phyloP scores from a whole-genome alignment of 2,329 filamentous ascomycete genomes.

The Pleomassaria siparia region DNA sequence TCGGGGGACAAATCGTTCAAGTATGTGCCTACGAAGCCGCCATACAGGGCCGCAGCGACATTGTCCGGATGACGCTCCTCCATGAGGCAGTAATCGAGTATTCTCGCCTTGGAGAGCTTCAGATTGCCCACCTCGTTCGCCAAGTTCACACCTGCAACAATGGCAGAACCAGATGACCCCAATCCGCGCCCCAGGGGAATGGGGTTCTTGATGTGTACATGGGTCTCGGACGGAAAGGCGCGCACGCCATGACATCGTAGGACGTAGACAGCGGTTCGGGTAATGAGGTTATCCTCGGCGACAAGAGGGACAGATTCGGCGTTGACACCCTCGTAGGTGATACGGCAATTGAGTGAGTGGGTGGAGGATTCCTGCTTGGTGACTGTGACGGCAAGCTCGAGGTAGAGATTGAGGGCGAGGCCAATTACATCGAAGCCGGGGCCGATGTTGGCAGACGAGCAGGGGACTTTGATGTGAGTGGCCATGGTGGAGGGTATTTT shows the following conservation, averaged over 20 bases:
- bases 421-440: constrained; percentile 98
- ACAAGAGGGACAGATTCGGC: constrained; percentile 78
- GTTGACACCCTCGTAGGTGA: constrained; percentile 87
- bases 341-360: constrained; percentile 76
- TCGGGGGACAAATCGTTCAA: constrained; percentile 87
- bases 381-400: constrained; percentile 83
- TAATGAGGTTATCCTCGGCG: constrained; percentile 88
- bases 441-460: constrained; percentile 94
- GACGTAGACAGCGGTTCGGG: constrained; percentile 90
- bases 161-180: constrained; percentile 93
- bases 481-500: constrained; percentile 22
- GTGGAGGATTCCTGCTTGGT: constrained; percentile 54
- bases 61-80: constrained; percentile 62
- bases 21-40: constrained; percentile 95
- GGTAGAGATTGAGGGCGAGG: constrained; percentile 88
- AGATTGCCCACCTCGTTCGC: constrained; percentile 86
- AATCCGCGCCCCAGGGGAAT: constrained; percentile 91
- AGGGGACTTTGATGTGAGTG: constrained; percentile 76
- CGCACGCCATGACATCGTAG: constrained; percentile 87
- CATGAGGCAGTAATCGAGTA: constrained; percentile 97
- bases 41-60: constrained; percentile 90
- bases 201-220: constrained; percentile 92
- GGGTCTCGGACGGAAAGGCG: constrained; percentile 77
- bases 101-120: constrained; percentile 72
- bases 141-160: constrained; percentile 91